Evolutionary conservation across 169 alveolate genomes (phyloP).

Genomic region (Plasmodium coatneyi): DNA sequence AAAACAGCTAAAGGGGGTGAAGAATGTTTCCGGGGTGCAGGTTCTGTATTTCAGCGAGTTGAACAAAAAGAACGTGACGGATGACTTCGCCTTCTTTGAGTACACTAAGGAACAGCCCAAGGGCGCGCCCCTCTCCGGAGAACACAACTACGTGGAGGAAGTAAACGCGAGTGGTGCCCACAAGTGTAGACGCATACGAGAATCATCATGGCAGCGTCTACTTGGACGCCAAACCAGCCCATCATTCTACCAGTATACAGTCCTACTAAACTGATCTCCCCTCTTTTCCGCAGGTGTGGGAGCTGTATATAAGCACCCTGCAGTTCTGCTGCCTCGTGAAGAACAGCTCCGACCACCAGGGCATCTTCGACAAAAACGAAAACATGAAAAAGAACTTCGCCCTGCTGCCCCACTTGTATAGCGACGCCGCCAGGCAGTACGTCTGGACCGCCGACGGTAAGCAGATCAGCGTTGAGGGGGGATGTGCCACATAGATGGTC

Average conservation of each 20-base stretch:
- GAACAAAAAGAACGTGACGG: slow-evolving; percentile 29
- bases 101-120: slow-evolving; percentile 40
- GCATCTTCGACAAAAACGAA: slow-evolving; percentile 45
- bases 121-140: neutral
- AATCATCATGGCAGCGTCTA: neutral
- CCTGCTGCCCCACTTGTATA: slow-evolving; percentile 15
- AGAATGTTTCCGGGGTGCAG: neutral
- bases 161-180: neutral
- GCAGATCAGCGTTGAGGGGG: neutral
- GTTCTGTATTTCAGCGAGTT: slow-evolving; percentile 43
- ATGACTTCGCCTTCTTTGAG: slow-evolving; percentile 21
- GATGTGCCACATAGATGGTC: neutral
- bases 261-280: neutral
- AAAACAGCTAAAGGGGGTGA: neutral
- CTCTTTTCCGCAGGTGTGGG: slow-evolving; percentile 37
- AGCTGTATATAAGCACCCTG: slow-evolving; percentile 17
- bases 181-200: neutral
- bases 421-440: slow-evolving; percentile 25
- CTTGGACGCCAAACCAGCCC: neutral
- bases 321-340: slow-evolving; percentile 22
- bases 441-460: slow-evolving; percentile 47
- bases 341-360: slow-evolving; percentile 14
- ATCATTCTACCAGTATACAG: neutral
- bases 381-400: slow-evolving; percentile 45
- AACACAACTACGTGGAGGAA: slow-evolving; percentile 35